These are phyloP conservation scores for Lepidium aucheri DNA, from an alignment of 345 rosid species.

Conservation along the genomic window DNA sequence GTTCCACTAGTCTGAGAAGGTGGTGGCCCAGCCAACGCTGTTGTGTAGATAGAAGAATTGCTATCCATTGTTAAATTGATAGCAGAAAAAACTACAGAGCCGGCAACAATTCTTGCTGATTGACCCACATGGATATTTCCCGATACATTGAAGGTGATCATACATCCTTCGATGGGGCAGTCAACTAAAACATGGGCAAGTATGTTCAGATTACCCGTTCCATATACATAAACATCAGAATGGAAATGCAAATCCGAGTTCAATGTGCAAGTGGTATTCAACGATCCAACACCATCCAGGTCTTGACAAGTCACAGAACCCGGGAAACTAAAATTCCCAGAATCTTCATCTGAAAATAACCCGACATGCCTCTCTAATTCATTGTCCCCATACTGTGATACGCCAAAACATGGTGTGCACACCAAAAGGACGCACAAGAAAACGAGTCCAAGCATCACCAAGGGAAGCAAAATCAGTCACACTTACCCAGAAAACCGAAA, in stretches of 20 bases:
- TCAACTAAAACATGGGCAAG: slow-evolving; percentile 56
- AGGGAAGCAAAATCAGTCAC: slow-evolving; percentile 14
- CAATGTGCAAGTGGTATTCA: slow-evolving; percentile 74
- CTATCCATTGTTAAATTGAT: slow-evolving; percentile 53
- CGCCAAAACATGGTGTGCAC: slow-evolving; percentile 31
- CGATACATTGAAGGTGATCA: slow-evolving; percentile 54
- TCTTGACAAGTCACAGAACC: slow-evolving; percentile 43
- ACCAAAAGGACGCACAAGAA: slow-evolving; percentile 45
- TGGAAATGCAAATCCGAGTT: slow-evolving; percentile 55
- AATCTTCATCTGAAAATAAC: slow-evolving; percentile 23
- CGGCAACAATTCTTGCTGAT: slow-evolving; percentile 54
- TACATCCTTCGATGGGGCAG: slow-evolving; percentile 69
- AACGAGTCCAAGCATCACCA: slow-evolving; percentile 37
- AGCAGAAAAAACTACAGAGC: slow-evolving; percentile 58
- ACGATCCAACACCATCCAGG: slow-evolving; percentile 80
- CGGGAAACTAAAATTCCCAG: slow-evolving; percentile 11
- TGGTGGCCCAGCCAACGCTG: slow-evolving; percentile 74
- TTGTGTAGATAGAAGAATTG: slow-evolving; percentile 60
- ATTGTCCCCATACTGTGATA: slow-evolving; percentile 20
- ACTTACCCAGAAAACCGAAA: slow-evolving; percentile 4
- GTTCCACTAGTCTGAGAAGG: slow-evolving; percentile 98
- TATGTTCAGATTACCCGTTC: slow-evolving; percentile 69
- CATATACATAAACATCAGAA: slow-evolving; percentile 56
- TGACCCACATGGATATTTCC: slow-evolving; percentile 72
- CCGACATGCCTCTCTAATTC: slow-evolving; percentile 20